A percentile compares a stretch with the other conserved stretches of the same genome.
phyloP scores from a whole-genome alignment of 306 rosid genomes.

The Pyrus betulifolia region DNA sequence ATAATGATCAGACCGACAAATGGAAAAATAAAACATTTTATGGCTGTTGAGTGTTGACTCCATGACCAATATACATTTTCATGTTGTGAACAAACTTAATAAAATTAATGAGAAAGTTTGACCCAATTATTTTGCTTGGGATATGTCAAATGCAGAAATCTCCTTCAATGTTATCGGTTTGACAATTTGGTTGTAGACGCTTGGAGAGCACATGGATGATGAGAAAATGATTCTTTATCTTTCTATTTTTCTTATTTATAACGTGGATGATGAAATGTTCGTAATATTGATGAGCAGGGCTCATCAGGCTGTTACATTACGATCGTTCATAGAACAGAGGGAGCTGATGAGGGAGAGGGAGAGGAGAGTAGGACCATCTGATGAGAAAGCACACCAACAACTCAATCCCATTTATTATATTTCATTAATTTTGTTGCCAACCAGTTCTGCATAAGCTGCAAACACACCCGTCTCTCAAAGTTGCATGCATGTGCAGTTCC shows the following conservation, averaged over 20 bases:
- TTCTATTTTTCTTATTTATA: not conserved
- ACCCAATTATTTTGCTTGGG: not conserved
- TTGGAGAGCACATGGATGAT: constrained; percentile 41
- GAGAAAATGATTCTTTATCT: not conserved
- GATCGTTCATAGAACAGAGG: not conserved
- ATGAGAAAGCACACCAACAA: not conserved
- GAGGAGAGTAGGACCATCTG: not conserved
- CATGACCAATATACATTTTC: not conserved
- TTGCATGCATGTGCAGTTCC: not conserved
- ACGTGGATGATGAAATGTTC: constrained; percentile 1
- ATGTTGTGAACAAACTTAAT: not conserved
- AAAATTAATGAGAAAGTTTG: not conserved
- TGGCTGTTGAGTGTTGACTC: not conserved
- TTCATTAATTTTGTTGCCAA: not conserved
- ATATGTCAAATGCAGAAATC: not conserved
- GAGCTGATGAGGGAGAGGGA: not conserved
- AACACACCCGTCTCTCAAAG: not conserved
- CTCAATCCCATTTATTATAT: not conserved
- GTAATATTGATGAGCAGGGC: not conserved
- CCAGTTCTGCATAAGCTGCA: not conserved
- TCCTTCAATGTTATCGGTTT: constrained; percentile 11
- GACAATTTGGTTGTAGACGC: not conserved
- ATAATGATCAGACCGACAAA: not conserved
- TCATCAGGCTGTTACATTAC: not conserved
- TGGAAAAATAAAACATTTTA: not conserved